Conservation (phyloP, 164 flowering plant genomes). For the Nelumbo lutea region DNA sequence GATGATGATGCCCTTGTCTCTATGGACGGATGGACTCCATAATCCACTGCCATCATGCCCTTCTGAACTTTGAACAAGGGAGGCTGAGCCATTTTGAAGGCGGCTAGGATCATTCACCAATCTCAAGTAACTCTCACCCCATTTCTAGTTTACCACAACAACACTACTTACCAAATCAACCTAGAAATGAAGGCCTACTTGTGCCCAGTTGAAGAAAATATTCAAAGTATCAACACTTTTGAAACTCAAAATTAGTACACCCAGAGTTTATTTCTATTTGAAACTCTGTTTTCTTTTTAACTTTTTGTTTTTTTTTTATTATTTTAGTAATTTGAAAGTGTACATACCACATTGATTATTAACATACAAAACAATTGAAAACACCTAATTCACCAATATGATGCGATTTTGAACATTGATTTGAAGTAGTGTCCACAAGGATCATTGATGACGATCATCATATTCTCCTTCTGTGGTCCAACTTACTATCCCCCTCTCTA, state of each 20-base stretch:
- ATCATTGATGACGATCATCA: background rate
- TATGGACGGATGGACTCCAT: background rate
- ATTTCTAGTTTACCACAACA: background rate
- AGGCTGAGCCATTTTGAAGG: background rate
- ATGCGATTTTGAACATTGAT: no score
- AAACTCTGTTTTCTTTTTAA: no score
- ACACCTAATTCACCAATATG: no score
- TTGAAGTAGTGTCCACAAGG: background rate
- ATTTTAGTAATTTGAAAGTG: no score
- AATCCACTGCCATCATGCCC: background rate
- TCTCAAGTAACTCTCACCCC: background rate
- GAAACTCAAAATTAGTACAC: no score
- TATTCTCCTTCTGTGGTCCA: background rate
- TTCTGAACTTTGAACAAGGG: background rate
- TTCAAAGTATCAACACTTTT: no score
- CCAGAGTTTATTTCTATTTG: no score
- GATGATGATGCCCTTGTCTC: background rate
- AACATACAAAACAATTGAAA: no score
- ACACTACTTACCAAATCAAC: background rate
- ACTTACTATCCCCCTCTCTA: background rate
- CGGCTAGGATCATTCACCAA: background rate
- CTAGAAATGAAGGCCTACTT: background rate
- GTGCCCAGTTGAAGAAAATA: background rate
- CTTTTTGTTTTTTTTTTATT: no score
- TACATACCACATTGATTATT: no score